Evolutionary conservation across 805 yeast genomes (phyloP).

Genomic region (Kuraishia molischiana): DNA sequence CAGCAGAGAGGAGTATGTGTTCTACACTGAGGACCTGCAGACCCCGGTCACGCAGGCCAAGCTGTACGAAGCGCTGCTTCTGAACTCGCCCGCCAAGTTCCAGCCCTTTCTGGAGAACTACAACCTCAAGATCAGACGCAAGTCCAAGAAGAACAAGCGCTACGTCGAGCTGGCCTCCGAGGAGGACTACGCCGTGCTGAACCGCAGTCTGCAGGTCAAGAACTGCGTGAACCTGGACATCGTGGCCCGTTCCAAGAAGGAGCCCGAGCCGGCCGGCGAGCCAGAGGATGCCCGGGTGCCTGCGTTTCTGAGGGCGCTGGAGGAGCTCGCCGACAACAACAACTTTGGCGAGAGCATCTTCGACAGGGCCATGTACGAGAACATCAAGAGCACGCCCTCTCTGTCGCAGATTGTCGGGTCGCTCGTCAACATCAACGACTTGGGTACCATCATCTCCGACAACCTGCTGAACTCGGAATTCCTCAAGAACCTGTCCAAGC

Average conservation of each 20-base stretch:
- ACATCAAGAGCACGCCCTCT: background rate
- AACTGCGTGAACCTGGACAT: constrained; percentile 27
- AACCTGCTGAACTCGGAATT: constrained; percentile 12
- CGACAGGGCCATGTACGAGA: background rate
- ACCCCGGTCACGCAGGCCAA: background rate
- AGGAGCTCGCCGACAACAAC: background rate
- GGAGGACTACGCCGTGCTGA: constrained; percentile 31
- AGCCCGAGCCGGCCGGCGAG: background rate
- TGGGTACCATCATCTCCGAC: constrained; percentile 11
- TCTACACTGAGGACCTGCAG: background rate
- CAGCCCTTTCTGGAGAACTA: background rate
- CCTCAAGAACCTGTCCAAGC: constrained; percentile 8
- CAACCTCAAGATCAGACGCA: constrained; percentile 7
- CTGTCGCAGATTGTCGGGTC: background rate
- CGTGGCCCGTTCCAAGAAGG: too few relatives aligned
- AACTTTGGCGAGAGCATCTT: background rate
- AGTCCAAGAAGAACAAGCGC: constrained; percentile 33
- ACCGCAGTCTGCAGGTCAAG: constrained; percentile 38
- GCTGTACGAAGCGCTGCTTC: background rate
- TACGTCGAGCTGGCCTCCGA: constrained; percentile 27
- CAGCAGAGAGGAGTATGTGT: background rate
- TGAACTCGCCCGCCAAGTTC: background rate
- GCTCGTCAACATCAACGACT: constrained; percentile 6
- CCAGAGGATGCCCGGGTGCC: constrained; percentile 1
- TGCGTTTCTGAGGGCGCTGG: background rate